phyloP scores from a whole-genome alignment of 495 filamentous ascomycete species.

The Talaromyces trachyspermus region DNA sequence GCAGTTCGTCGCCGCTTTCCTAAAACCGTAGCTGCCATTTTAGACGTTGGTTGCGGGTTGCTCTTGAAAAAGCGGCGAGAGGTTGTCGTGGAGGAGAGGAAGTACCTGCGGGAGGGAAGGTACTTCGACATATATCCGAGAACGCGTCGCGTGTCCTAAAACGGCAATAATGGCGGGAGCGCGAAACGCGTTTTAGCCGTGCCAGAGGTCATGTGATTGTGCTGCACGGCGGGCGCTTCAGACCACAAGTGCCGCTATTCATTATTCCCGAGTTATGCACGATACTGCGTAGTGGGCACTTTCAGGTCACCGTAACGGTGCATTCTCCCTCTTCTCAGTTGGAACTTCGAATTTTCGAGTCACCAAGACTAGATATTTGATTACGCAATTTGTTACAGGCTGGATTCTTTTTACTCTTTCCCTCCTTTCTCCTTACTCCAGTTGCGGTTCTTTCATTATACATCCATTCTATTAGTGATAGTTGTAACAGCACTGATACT shows the following conservation, averaged over 20 bases:
- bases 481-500: no score
- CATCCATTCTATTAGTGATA: no score
- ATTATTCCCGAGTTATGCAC: slow-evolving; percentile 3
- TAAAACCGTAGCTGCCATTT: slow-evolving; percentile 58
- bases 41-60: slow-evolving; percentile 8
- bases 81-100: slow-evolving; percentile 14
- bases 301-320: background rate
- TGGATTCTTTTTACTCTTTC: no score
- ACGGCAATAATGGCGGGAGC: background rate
- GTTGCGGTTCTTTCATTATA: no score
- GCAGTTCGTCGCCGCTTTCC: slow-evolving; percentile 65
- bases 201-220: background rate
- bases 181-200: slow-evolving; percentile 6
- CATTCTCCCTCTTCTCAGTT: background rate
- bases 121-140: slow-evolving; percentile 5
- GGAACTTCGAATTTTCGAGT: no score
- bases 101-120: slow-evolving; percentile 13
- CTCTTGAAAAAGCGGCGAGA: slow-evolving; percentile 15
- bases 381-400: no score
- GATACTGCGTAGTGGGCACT: background rate
- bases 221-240: background rate
- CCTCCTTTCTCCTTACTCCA: no score
- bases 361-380: no score
- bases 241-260: slow-evolving; percentile 2
- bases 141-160: slow-evolving; percentile 4